Evolutionary conservation across 1,284 basidiomycete genomes (phyloP), one percentile per base, ranked within the genome.

Genomic region (Clitocybe nebularis): DNA sequence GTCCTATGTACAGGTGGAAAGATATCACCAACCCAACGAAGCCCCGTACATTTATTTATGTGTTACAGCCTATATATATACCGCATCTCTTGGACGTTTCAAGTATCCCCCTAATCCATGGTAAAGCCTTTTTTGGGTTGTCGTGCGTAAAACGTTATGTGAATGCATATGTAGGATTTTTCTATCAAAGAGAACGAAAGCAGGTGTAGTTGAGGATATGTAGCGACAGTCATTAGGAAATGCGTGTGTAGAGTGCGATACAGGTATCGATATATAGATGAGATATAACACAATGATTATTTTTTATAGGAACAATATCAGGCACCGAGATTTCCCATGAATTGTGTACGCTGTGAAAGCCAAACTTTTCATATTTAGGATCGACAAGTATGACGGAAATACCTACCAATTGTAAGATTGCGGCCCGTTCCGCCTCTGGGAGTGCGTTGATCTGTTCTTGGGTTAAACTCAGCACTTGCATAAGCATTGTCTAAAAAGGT

Each of bases 361-460:
- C 8, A 43, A 9, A 38, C 14, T 11, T 6, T 23, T 36, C 11
- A 35, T 14, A 28, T 36, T 28, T 21, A 9, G 17, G n/a, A 33
- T 17, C 19, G 21, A 28, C 23, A 36, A 16, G 19, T 36, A 22
- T 24, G 41, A 21, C 37, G 33, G 38, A 14, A 22, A 11, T 33
- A 70, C 84, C 47, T 50, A 92, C 91, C 61, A 96, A 65, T 55
- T 88, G 81, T 64, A 91, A 75, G 34, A 98, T 90, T n/a, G 90
- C 86, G 0, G 81, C 79, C 35, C 87, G 77, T 54, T 98, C 93
- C 2, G 78, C 73, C 1, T 89, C 84, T 16, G 93, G 89, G 35
- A 98, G 67, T 5, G 79, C 81, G 44, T 82, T 84, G 55, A 99
- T 89, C 64, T 98, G 93, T 36, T 92, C 91, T 28, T 78, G 84